Conservation (phyloP, 2,329 filamentous ascomycete species). For the Epichloe hybrida region DNA sequence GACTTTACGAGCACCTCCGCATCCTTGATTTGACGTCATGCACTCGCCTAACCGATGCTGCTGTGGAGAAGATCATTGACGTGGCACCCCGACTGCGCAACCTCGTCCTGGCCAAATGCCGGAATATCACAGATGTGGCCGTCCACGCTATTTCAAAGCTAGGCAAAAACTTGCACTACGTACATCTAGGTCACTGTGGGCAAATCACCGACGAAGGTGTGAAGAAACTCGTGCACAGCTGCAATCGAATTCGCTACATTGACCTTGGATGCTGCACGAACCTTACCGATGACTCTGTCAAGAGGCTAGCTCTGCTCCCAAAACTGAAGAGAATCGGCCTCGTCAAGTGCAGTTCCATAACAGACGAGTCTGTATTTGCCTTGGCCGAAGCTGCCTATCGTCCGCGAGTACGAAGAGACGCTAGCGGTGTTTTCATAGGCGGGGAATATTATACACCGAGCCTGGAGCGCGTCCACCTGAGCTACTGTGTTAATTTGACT, state of each 20-base stretch:
- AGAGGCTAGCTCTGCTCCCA: conserved; percentile 69
- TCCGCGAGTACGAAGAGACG: conserved; percentile 34
- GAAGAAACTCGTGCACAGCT: conserved; percentile 66
- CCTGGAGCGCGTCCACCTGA: conserved; percentile 87
- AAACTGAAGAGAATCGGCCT: conserved; percentile 91
- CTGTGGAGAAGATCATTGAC: conserved; percentile 76
- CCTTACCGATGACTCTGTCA: conserved; percentile 78
- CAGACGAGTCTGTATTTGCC: conserved; percentile 75
- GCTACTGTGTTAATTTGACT: conserved; percentile 80
- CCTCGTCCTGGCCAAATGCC: conserved; percentile 86
- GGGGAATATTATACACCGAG: conserved; percentile 47
- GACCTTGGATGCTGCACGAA: conserved; percentile 90
- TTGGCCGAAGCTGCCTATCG: conserved; percentile 58
- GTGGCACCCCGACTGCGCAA: conserved; percentile 82
- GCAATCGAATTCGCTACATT: conserved; percentile 93
- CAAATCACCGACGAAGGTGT: conserved; percentile 86
- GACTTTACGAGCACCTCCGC: conserved; percentile 67
- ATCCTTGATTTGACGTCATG: conserved; percentile 93
- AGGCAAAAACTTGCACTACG: conserved; percentile 92
- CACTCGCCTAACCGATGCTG: conserved; percentile 67
- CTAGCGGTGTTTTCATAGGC: conserved; percentile 30
- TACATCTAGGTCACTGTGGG: conserved; percentile 86
- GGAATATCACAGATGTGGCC: conserved; percentile 78
- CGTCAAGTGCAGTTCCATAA: conserved; percentile 86
- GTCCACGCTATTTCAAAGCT: conserved; percentile 78